Evolutionary conservation across 805 yeast species (phyloP).

Genomic region (Lachancea meyersii): DNA sequence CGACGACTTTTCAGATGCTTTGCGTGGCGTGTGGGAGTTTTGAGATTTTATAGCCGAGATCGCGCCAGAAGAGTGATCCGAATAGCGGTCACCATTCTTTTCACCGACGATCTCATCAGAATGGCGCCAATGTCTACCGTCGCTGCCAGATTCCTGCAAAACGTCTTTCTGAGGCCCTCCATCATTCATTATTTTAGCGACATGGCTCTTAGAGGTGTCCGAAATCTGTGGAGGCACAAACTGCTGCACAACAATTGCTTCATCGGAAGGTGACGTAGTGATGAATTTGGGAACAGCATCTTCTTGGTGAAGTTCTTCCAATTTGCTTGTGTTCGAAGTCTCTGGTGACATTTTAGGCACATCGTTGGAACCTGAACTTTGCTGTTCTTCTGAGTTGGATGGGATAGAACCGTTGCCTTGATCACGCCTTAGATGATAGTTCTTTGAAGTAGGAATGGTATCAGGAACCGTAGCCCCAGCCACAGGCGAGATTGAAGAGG

Average conservation of each 20-base stretch:
- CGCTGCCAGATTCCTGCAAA: not conserved
- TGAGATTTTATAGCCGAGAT: not conserved
- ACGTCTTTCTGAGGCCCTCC: not conserved
- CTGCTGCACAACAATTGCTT: slow-evolving; percentile 2
- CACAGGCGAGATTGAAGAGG: slow-evolving; percentile 13
- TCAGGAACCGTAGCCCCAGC: slow-evolving; percentile 33
- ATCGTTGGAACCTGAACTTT: not conserved
- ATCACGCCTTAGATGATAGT: slow-evolving; percentile 20
- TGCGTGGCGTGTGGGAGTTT: slow-evolving; percentile 5
- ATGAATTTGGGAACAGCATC: not conserved
- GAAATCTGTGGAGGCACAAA: slow-evolving; percentile 4
- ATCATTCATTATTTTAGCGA: slow-evolving; percentile 3
- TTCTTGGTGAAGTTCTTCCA: not conserved
- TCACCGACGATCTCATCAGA: not conserved
- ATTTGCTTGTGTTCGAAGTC: not conserved
- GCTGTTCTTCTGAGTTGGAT: not conserved
- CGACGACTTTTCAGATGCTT: slow-evolving; percentile 2
- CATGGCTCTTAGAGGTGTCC: slow-evolving; percentile 4
- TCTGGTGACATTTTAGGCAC: not conserved
- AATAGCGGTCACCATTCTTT: not conserved
- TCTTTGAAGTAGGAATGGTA: slow-evolving; percentile 31
- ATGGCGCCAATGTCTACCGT: not conserved
- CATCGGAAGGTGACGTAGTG: slow-evolving; percentile 2
- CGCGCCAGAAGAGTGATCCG: slow-evolving; percentile 4
- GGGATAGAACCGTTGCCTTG: not conserved